These are phyloP conservation scores for Fusarium tuaranense DNA, from an alignment of 2,329 filamentous ascomycete genomes.

Conservation along the genomic window DNA sequence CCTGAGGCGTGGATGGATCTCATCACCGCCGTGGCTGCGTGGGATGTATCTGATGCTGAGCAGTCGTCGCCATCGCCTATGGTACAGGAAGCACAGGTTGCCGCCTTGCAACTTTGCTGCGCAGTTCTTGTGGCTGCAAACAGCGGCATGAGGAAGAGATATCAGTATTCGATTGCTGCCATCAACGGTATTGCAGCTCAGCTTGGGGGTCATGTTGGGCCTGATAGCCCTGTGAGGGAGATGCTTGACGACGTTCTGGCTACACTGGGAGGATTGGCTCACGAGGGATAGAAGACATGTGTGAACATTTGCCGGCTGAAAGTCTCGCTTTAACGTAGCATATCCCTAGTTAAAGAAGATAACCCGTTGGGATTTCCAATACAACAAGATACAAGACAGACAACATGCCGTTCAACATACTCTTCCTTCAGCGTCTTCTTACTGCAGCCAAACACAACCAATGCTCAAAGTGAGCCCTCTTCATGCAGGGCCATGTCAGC, in stretches of 20 bases:
- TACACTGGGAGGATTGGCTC: conserved; percentile 44
- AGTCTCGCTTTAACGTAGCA: background rate
- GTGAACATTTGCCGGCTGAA: no score
- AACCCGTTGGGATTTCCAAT: background rate
- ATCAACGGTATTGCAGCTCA: conserved; percentile 61
- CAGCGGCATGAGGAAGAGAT: conserved; percentile 61
- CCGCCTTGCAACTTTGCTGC: conserved; percentile 67
- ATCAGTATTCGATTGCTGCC: conserved; percentile 62
- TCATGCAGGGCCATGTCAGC: conserved; percentile 21
- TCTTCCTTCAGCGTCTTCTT: background rate
- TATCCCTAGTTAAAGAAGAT: background rate
- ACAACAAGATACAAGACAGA: background rate
- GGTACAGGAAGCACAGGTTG: conserved; percentile 64
- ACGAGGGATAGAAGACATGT: conserved; percentile 4
- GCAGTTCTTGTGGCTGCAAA: conserved; percentile 62
- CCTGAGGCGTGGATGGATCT: conserved; percentile 69
- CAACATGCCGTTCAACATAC: background rate
- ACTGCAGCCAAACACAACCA: background rate
- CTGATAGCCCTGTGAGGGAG: conserved; percentile 51
- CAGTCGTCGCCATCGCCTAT: conserved; percentile 12
- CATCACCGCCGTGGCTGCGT: conserved; percentile 63
- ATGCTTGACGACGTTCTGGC: conserved; percentile 59
- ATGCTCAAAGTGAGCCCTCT: background rate
- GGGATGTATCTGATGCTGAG: conserved; percentile 53
- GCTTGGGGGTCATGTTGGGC: conserved; percentile 50